Percentiles rank a stretch among this genome's conserved stretches.
Evolutionary conservation across 208 protist species (phyloP).

Genomic region (Leptomonas seymouri): DNA sequence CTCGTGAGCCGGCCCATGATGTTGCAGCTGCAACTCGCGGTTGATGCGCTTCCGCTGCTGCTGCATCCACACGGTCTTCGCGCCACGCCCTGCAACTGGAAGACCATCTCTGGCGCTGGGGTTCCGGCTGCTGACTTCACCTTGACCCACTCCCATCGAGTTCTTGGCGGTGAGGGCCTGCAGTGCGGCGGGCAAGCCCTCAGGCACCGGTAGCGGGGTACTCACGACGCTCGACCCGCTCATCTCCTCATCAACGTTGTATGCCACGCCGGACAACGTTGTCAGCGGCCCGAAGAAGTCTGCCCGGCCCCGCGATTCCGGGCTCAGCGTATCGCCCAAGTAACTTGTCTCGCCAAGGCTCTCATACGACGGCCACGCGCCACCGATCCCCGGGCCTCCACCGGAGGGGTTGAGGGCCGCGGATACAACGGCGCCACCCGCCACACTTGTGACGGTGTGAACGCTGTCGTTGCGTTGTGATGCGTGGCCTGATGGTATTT

Average conservation of each 20-base stretch:
- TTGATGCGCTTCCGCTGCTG: slow-evolving; percentile 35
- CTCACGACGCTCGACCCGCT: background rate
- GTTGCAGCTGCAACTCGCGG: slow-evolving; percentile 26
- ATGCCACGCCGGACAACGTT: slow-evolving; percentile 28
- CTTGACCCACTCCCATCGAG: too few species aligned
- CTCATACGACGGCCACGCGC: slow-evolving; percentile 6
- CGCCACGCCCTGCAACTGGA: slow-evolving; percentile 7
- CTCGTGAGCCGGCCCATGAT: slow-evolving; percentile 2
- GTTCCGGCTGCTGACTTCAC: too few species aligned
- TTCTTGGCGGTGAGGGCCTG: background rate
- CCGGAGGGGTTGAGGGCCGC: too few species aligned
- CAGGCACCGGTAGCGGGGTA: background rate
- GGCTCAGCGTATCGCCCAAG: slow-evolving; percentile 4
- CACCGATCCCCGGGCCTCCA: background rate
- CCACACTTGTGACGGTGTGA: too few species aligned
- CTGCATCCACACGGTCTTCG: slow-evolving; percentile 25
- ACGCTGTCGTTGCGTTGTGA: too few species aligned
- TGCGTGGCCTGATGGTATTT: too few species aligned
- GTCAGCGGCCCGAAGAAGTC: slow-evolving; percentile 21
- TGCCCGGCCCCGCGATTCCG: slow-evolving; percentile 2
- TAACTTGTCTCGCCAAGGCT: slow-evolving; percentile 4
- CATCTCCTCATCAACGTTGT: slow-evolving; percentile 35
- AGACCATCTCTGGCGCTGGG: background rate
- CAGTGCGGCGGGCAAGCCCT: background rate
- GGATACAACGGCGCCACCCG: too few species aligned